Evolutionary conservation across 192 early-diverging fungal genomes (phyloP).

Genomic region (Gaertneriomyces sp.): DNA sequence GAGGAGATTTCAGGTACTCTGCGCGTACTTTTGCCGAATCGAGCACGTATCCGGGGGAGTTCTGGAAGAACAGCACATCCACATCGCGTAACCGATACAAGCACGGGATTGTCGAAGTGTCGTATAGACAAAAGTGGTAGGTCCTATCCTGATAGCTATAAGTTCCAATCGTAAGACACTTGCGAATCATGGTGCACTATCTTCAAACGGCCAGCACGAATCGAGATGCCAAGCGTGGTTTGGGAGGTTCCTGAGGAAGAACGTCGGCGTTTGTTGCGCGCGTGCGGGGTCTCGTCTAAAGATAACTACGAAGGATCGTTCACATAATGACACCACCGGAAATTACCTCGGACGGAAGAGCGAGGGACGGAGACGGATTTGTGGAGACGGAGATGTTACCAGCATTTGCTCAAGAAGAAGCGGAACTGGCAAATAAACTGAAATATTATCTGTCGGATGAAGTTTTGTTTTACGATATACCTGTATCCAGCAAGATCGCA

Average conservation of each 20-base stretch:
- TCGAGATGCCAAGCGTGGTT: no score
- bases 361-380: not conserved
- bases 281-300: no score
- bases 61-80: slow-evolving; percentile 19
- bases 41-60: slow-evolving; percentile 22
- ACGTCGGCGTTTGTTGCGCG: no score
- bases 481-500: not conserved
- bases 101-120: no score
- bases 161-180: no score
- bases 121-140: no score
- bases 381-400: not conserved
- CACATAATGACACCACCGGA: no score
- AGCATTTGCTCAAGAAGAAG: not conserved
- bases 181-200: no score
- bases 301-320: no score
- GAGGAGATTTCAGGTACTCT: slow-evolving; percentile 5
- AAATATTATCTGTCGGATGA: slow-evolving; percentile 1
- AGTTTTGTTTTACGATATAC: not conserved
- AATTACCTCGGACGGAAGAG: not conserved
- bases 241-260: no score
- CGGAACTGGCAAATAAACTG: slow-evolving; percentile 2
- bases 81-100: slow-evolving; percentile 21
- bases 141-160: no score
- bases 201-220: no score
- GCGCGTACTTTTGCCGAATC: slow-evolving; percentile 10